Percentiles rank a stretch among this genome's conserved stretches.
Evolutionary conservation across 768 basidiomycete species (phyloP).

Genomic region (Wakefieldia striispora): DNA sequence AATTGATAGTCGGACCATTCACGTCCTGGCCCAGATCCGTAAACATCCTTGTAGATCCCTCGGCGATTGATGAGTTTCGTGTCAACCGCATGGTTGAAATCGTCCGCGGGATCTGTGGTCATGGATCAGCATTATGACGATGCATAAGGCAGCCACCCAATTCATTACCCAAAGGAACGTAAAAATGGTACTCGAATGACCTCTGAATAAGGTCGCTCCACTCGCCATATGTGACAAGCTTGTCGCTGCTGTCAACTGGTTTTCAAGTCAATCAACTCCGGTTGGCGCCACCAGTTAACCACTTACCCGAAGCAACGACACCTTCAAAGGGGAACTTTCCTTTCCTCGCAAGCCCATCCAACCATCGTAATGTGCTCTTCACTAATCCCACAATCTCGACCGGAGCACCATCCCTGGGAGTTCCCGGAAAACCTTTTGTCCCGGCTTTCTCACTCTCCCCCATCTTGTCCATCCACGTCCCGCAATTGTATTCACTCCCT

Average conservation of each 20-base stretch:
- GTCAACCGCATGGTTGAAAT: constrained; percentile 68
- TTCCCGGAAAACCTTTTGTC: constrained; percentile 94
- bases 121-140: constrained; percentile 2
- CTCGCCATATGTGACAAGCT: constrained; percentile 80
- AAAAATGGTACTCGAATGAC: constrained; percentile 90
- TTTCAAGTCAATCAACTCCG: not conserved
- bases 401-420: constrained; percentile 93
- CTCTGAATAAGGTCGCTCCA: constrained; percentile 84
- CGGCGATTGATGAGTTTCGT: constrained; percentile 75
- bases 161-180: constrained; percentile 70
- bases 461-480: constrained; percentile 99
- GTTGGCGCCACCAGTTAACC: not conserved
- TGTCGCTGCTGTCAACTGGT: constrained; percentile 66
- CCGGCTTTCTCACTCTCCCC: constrained; percentile 90
- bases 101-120: constrained; percentile 64
- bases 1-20: constrained; percentile 99
- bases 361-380: constrained; percentile 92
- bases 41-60: constrained; percentile 98
- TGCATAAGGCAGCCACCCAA: not conserved
- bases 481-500: constrained; percentile 83
- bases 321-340: constrained; percentile 89
- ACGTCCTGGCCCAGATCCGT: constrained; percentile 79
- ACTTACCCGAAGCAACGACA: constrained; percentile 74
- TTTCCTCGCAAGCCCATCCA: constrained; percentile 59
- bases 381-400: constrained; percentile 92